Conservation (phyloP, 768 basidiomycete species). For the Mycena capillaripes region DNA sequence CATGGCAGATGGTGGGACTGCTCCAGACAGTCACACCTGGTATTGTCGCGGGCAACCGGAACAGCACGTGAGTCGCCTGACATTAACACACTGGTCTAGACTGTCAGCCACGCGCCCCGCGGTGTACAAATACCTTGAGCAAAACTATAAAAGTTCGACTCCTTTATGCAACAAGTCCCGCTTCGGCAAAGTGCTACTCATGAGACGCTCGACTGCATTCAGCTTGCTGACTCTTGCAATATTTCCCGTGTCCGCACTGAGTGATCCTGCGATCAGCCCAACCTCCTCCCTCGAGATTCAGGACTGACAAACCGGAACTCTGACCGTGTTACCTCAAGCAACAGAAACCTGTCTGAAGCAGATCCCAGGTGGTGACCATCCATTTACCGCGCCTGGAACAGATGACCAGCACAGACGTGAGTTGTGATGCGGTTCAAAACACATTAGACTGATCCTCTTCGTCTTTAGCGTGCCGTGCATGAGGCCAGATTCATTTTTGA, state of each 20-base stretch:
- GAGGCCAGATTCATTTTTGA: not conserved
- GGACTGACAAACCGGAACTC: slow-evolving; percentile 28
- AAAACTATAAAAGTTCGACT: too few relatives aligned
- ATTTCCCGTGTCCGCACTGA: too few relatives aligned
- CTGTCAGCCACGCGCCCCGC: too few relatives aligned
- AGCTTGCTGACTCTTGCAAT: too few relatives aligned
- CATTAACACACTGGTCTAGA: too few relatives aligned
- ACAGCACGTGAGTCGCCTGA: too few relatives aligned
- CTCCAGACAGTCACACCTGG: slow-evolving; percentile 88
- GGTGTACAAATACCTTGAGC: too few relatives aligned
- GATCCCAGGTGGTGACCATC: slow-evolving; percentile 24
- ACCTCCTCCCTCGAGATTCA: slow-evolving; percentile 26
- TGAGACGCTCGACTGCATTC: too few relatives aligned
- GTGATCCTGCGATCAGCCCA: too few relatives aligned
- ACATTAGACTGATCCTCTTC: not conserved
- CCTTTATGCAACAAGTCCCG: too few relatives aligned
- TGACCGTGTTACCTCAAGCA: slow-evolving; percentile 24
- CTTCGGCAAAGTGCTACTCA: too few relatives aligned
- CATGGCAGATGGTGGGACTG: slow-evolving; percentile 96
- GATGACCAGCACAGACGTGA: slow-evolving; percentile 31
- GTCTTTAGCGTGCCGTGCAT: slow-evolving; percentile 28
- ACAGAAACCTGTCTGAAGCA: slow-evolving; percentile 32
- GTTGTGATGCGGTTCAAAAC: not conserved
- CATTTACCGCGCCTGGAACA: slow-evolving; percentile 30
- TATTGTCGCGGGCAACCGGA: slow-evolving; percentile 92